These are phyloP conservation scores for Ajuga reptans DNA, from an alignment of 305 asterid species.

Conservation along the genomic window DNA sequence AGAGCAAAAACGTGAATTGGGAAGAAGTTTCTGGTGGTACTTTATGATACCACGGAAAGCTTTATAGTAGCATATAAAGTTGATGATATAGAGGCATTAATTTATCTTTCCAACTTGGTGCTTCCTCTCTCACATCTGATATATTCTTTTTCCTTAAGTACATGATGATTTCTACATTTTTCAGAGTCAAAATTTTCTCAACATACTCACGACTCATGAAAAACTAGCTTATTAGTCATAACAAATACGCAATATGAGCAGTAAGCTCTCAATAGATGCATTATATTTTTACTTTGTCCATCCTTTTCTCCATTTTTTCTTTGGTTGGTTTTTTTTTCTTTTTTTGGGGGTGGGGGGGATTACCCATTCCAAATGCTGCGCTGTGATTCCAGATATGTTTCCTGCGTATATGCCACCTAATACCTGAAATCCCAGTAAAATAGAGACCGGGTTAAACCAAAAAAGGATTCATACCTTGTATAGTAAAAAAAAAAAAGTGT, in stretches of 20 bases:
- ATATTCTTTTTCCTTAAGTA: not conserved
- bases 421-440: conserved; percentile 46
- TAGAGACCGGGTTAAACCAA: conserved; percentile 16
- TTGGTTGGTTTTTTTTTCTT: not conserved
- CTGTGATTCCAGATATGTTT: conserved; percentile 71
- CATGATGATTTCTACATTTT: conserved; percentile 10
- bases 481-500: not conserved
- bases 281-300: not conserved
- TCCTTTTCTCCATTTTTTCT: not conserved
- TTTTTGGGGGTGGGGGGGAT: conserved; percentile 10
- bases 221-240: no score
- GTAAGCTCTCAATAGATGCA: no score
- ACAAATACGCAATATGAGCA: conserved; percentile 2
- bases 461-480: not conserved
- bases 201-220: not conserved
- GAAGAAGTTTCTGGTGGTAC: not conserved
- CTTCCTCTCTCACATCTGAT: not conserved
- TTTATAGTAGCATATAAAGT: not conserved
- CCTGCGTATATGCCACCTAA: conserved; percentile 82
- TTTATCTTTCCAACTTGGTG: not conserved
- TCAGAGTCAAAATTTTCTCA: not conserved
- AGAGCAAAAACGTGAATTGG: not conserved
- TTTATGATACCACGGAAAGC: not conserved
- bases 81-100: conserved; percentile 2
- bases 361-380: conserved; percentile 96